phyloP scores from a whole-genome alignment of 371 early-diverging fungal species.

The Smittium mucronatum region DNA sequence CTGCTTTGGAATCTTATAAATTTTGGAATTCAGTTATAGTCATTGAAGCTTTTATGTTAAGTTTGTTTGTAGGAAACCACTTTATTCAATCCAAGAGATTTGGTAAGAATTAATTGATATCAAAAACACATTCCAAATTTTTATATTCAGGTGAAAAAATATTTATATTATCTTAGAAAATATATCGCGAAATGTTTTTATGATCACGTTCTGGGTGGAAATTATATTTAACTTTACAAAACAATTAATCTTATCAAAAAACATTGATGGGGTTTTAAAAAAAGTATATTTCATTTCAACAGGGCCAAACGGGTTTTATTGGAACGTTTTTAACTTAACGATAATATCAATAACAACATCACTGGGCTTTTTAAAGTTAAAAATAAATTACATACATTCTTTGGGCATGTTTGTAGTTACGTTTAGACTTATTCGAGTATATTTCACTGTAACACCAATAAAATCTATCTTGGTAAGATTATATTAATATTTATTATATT shows the following conservation, averaged over 20 bases:
- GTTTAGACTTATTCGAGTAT: neutral
- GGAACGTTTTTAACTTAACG: neutral
- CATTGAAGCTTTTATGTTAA: neutral
- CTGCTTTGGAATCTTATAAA: neutral
- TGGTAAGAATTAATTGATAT: neutral
- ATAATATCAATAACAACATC: neutral
- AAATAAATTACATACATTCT: neutral
- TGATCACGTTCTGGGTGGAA: conserved; percentile 3
- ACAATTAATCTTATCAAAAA: neutral
- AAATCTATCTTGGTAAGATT: neutral
- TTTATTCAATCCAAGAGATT: neutral
- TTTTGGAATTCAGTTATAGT: conserved; percentile 3
- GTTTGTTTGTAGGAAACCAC: neutral
- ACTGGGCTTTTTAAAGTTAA: neutral
- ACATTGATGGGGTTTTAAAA: conserved; percentile 3
- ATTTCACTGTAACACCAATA: neutral
- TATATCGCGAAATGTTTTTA: too few species aligned
- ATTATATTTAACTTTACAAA: neutral
- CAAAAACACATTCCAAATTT: neutral
- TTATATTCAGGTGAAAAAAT: too few species aligned
- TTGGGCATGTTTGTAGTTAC: neutral
- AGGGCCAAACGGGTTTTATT: neutral
- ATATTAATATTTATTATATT: too few species aligned
- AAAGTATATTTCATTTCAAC: neutral
- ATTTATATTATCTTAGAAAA: too few species aligned